These are phyloP conservation scores for Penicillium coffeae DNA, from an alignment of 495 filamentous ascomycete genomes.

Conservation along the genomic window DNA sequence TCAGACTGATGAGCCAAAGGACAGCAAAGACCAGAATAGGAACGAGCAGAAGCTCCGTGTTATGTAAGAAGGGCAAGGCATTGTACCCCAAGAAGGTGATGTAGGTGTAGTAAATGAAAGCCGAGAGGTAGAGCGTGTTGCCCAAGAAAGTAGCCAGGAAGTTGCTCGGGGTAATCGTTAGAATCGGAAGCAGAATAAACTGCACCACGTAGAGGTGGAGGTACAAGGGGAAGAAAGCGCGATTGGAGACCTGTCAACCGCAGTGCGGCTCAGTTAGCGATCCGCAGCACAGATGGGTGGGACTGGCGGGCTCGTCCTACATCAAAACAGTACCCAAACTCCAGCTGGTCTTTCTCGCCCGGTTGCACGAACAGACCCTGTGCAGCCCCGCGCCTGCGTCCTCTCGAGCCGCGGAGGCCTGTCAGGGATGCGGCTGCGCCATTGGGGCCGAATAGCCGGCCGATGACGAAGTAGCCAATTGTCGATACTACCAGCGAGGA, in stretches of 20 bases:
- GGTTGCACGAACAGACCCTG: constrained; percentile 57
- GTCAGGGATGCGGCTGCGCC: constrained; percentile 39
- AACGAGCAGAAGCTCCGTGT: constrained; percentile 65
- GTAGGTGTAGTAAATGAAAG: constrained; percentile 66
- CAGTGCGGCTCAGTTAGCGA: background rate
- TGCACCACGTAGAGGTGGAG: constrained; percentile 70
- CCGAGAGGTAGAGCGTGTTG: constrained; percentile 67
- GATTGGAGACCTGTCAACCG: constrained; percentile 57
- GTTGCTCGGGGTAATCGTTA: constrained; percentile 39
- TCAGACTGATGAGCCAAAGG: constrained; percentile 60
- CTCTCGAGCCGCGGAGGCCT: constrained; percentile 41
- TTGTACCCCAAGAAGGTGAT: constrained; percentile 76
- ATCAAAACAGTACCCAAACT: constrained; percentile 80
- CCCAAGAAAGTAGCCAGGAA: constrained; percentile 63
- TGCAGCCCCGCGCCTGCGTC: constrained; percentile 45
- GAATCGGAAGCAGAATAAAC: constrained; percentile 64
- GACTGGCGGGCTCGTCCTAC: constrained; percentile 33
- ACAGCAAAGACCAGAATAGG: constrained; percentile 59
- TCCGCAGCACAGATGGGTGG: background rate
- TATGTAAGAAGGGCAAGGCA: constrained; percentile 68
- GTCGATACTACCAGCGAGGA: constrained; percentile 59
- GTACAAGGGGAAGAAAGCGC: constrained; percentile 73
- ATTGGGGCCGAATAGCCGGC: constrained; percentile 57
- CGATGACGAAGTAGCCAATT: constrained; percentile 61
- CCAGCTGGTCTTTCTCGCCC: constrained; percentile 55